Evolutionary conservation across 345 rosid genomes (phyloP), one percentile per base, ranked within the genome.

Genomic region (Camelina hispida): DNA sequence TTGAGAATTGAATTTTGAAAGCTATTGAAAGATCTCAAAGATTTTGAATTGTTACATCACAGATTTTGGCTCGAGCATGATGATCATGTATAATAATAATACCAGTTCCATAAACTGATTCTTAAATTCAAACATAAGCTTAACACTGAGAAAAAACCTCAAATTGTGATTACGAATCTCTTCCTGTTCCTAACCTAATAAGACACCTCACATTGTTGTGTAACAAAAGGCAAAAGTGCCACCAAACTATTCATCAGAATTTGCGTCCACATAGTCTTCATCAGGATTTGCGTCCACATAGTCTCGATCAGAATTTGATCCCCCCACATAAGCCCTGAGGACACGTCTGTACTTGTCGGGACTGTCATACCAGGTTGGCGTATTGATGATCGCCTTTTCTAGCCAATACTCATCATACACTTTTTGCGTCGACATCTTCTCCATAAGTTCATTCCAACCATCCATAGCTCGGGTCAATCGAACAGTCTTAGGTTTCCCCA

Each of bases 281-380:
- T 68, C 70, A 11, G 44, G 61, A 53, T 20, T 13, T 10, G 75
- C 63, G 22, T 76, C 70, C 44, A 23, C 20, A 22, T 65, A 53
- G 35, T 88, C 77, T 46, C 70, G 75, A 55, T 68, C 70, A 11
- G 44, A 63, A 53, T 20, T 13, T 13, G 75, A 28, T 4, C 30
- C 63, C 22, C 74, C 70, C 46, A 23, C 20, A 22, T 65, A 54
- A 37, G 89, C 76, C 22, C 40, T 72, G 5, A 77, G 65, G n/a
- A 80, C 16, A 47, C 61, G 71, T 68, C 67, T 77, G 70, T 86
- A 90, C 79, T 93, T 93, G 2, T 77, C 87, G 0, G 95, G 93
- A 74, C 84, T 77, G 72, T 93, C 93, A 48, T 78, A 90, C 83
- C 81, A 75, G 13, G 97, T 90, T 5, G 93, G 81, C n/a, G 90